Base-by-base conservation (phyloP, 495 filamentous ascomycete species). In the Neurospora sp. region DNA sequence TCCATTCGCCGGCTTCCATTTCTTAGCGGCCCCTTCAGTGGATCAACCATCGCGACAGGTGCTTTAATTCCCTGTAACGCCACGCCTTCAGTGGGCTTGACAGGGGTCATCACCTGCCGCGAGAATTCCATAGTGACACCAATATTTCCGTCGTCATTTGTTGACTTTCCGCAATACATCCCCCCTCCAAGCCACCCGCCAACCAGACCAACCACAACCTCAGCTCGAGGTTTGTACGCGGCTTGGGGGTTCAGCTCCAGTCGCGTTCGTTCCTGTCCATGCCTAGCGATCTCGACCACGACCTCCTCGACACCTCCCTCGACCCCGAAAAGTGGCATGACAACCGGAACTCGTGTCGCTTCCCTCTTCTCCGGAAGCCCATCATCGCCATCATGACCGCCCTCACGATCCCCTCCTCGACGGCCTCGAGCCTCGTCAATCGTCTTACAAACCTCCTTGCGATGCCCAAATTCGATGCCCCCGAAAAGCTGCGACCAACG, bases 401-500 rank as follows among this genome's bases (percentile, higher is more conserved):
- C 27, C 27, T 66, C 0, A 66, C 54, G 1, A 66, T 35, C 2
- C 27, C 54, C 1, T 35, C 54, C 27, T 35, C 54, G 6, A 66
- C 14, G 27, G 54, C 54, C 27, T 31, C 27, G 7, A 16, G 7
- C 6, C 23, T 66, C 27, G 54, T 66, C 27, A 66, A 35, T 9
- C 54, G 54, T 2, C 27, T 66, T 27, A 3, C 54, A 1, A 35
- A 18, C 27, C 0, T 35, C 1, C 35, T 18, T 4, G n/a, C 23
- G 4, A 62, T 40, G 20, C 18, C 42, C 23, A 66, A 1, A 6
- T 66, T 66, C 1, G 27, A 66, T 9, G 0, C 14, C 2, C 71
- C 77, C 41, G 78, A 74, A 16, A 79, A 76, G 71, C 77, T 81
- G 31, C 75, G 81, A 66, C 78, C 81, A 54, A 85, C 82, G 31